Base-by-base conservation (phyloP, 164 flowering plant genomes). In the Stephania cephalantha region DNA sequence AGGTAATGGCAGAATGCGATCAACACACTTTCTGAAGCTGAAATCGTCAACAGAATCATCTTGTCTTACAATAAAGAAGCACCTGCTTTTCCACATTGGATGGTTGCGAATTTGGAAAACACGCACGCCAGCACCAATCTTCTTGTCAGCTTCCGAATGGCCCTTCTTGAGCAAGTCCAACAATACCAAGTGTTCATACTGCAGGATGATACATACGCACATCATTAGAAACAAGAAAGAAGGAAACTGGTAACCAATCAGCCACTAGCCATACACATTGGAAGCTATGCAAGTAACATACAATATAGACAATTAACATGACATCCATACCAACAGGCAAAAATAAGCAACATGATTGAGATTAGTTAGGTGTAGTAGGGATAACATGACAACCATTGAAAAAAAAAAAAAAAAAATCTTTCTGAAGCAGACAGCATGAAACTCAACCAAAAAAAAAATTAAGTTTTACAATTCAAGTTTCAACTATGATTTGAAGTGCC, bases 21-120 rank as follows among this genome's bases (percentile, higher is more conserved):
- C 93, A 42, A 95, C 90, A 76, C 98, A 95, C 87, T 95, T 95
- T 80, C 99, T 85, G 85, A 91, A 93, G 86, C 99, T 95, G 85
- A 95, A 95, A 79, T 95, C 98, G 73, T 92, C 98, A 7, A 75
- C 83, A 22, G 90, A 76, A 11, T 83, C 89, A 77, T 93, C 99
- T 6, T 81, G 84, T 83, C 97, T 85, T 3, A 90, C 50, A 52
- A 95, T 79, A 76, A 90, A 95, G 80, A 90, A 93, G 87, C 99
- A 95, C 30, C 90, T 85, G 66, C 95, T 95, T 79, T 89, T 92
- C 78, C 82, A 95, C 83, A 74, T 64, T n/a, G 99, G 98, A 74
- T 95, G 99, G 76, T 69, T 72, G 2, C 91, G 85, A 10, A 92
- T 83, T 84, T 95, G 97, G 80, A 95, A 91, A 46, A 90, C 79